A percentile compares a stretch with the other conserved stretches of the same genome.
phyloP scores from a whole-genome alignment of 2,329 filamentous ascomycete genomes.

The Ceratocystis albifundus region DNA sequence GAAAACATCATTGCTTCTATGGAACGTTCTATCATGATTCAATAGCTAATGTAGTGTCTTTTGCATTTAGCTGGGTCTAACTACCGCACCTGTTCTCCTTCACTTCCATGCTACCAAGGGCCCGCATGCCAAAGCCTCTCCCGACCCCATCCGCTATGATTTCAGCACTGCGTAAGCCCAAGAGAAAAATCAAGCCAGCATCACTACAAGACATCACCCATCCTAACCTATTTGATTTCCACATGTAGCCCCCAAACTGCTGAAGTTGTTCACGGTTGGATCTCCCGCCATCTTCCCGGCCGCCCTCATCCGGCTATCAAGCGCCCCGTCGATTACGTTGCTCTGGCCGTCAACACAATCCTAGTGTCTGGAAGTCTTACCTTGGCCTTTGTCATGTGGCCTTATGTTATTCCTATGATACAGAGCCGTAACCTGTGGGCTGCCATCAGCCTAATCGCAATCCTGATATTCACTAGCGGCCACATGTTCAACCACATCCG shows the following conservation, averaged over 20 bases:
- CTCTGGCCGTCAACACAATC: constrained; percentile 56
- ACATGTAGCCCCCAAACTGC: constrained; percentile 55
- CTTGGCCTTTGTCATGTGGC: constrained; percentile 56
- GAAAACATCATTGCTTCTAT: constrained; percentile 25
- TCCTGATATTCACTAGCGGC: constrained; percentile 86
- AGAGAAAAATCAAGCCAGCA: neutral
- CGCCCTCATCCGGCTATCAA: constrained; percentile 65
- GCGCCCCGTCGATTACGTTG: constrained; percentile 78
- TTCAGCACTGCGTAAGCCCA: constrained; percentile 62
- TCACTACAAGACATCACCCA: constrained; percentile 1
- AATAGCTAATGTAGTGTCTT: neutral
- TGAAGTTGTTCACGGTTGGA: constrained; percentile 67
- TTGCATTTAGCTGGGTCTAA: constrained; percentile 61
- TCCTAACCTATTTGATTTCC: constrained; percentile 15
- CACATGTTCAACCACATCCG: constrained; percentile 99
- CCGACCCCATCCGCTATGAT: constrained; percentile 67
- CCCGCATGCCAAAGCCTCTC: constrained; percentile 58
- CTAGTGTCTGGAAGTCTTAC: constrained; percentile 60
- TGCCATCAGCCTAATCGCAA: constrained; percentile 72
- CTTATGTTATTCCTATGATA: constrained; percentile 68
- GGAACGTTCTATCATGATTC: neutral
- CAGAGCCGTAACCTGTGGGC: constrained; percentile 94
- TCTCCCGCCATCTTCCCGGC: constrained; percentile 65
- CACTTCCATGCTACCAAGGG: constrained; percentile 73
- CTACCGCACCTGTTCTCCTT: constrained; percentile 85